Conservation (phyloP, 2,329 filamentous ascomycete species). For the Neodidymelliopsis sp. region DNA sequence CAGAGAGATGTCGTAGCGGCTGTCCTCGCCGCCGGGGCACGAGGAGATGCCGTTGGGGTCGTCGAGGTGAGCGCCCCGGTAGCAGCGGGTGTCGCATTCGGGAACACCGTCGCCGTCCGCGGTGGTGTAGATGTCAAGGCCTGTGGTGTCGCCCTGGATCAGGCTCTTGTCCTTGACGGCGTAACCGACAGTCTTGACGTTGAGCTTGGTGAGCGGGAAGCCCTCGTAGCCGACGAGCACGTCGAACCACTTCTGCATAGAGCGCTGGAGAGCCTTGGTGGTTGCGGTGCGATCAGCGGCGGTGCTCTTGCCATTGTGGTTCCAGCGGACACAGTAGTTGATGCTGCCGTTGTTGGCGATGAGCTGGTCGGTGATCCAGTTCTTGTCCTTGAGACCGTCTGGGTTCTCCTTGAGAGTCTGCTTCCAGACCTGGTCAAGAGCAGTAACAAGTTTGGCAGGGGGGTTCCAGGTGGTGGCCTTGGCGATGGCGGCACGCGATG, state of each 20-base stretch:
- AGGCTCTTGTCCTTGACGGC: conserved; percentile 51
- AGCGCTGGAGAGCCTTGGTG: conserved; percentile 44
- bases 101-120: conserved; percentile 52
- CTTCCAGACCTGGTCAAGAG: conserved; percentile 35
- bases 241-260: conserved; percentile 54
- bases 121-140: conserved; percentile 54
- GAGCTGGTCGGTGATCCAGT: conserved; percentile 42
- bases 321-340: conserved; percentile 57
- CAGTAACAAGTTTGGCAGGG: conserved; percentile 32
- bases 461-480: conserved; percentile 34
- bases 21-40: conserved; percentile 50
- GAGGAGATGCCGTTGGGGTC: conserved; percentile 47
- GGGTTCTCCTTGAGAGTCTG: conserved; percentile 34
- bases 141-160: conserved; percentile 45
- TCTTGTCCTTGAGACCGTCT: conserved; percentile 34
- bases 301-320: conserved; percentile 49
- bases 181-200: conserved; percentile 55
- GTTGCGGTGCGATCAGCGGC: conserved; percentile 51
- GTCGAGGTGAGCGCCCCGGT: conserved; percentile 55
- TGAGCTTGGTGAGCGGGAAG: conserved; percentile 52
- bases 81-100: conserved; percentile 53
- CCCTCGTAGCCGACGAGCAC: conserved; percentile 56
- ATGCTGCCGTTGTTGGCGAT: conserved; percentile 43
- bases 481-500: conserved; percentile 25
- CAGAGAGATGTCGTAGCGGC: conserved; percentile 51